Base-by-base conservation (phyloP, 805 yeast genomes). In the Wickerhamomyces canadensis region DNA sequence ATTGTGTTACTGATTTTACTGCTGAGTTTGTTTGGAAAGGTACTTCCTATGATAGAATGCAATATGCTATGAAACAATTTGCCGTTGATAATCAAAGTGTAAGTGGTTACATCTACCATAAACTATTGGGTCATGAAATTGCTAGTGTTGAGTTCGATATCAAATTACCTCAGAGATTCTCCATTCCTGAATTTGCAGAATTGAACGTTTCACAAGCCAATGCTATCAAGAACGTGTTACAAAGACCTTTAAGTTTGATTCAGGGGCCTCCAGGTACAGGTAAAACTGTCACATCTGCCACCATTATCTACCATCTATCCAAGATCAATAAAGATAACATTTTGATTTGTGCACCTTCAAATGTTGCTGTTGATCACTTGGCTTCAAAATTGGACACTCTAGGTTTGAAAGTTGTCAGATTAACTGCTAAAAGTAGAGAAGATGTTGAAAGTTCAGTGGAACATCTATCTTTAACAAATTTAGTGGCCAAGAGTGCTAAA, bases 261-360 rank as follows among this genome's bases (percentile, higher is more conserved):
- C 96, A 89, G 58, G 97, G 97, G 14, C 97, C 97, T 9, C 97
- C 97, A 4, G 95, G 95, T 45, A 89, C 97, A 0, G 97, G 97
- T 57, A 89, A 89, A 55, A 89, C 97, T 1, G 94, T 86, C 13
- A 88, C 96, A 0, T 86, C 96, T 0, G 91, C 96, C 2, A 80
- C 95, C 0, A 84, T 89, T 40, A 75, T 88, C 22, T 81, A 84
- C 49, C 95, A 86, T 51, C 63, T 87, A 37, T 68, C 78, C 3
- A 74, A 76, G 41, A 53, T 79, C 42, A 76, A 74, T 48, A 74
- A 74, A 38, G 79, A 76, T 33, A 74, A 76, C 43, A 77, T 88
- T 8, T 67, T 89, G 28, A 96, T 88, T 3, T 86, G 96, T 67
- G 96, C 97, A 4, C 96, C 97, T 17, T 88, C 96, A 16, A 89